These are phyloP conservation scores for Diaporthe australafricana DNA, from an alignment of 2,329 filamentous ascomycete species.

Conservation along the genomic window DNA sequence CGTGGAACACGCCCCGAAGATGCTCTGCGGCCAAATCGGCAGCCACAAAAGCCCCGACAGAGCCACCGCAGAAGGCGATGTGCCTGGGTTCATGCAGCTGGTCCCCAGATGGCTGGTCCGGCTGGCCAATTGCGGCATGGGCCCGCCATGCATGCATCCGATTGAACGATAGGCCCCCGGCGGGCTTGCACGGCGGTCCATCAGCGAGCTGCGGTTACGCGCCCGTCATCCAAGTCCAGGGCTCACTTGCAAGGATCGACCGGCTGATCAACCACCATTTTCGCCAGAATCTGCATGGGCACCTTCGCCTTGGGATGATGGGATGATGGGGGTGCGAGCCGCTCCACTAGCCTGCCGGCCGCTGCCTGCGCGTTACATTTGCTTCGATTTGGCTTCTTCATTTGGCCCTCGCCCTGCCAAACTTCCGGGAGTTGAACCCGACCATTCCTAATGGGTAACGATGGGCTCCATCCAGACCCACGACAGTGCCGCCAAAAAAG, in stretches of 20 bases:
- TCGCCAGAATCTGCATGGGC: constrained; percentile 31
- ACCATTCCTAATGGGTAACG: constrained; percentile 17
- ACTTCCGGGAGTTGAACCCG: constrained; percentile 17
- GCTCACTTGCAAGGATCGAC: constrained; percentile 53
- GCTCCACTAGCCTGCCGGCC: constrained; percentile 28
- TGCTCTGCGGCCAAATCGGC: constrained; percentile 49
- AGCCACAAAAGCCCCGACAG: constrained; percentile 42
- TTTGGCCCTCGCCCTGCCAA: neutral
- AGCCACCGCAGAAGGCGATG: constrained; percentile 35
- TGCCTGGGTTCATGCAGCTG: constrained; percentile 34
- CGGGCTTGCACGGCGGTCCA: constrained; percentile 57
- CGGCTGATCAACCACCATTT: constrained; percentile 36
- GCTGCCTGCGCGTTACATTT: constrained; percentile 25
- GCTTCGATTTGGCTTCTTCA: constrained; percentile 15
- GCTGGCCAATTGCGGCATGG: constrained; percentile 55
- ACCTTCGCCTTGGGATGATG: constrained; percentile 7
- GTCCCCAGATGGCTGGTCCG: constrained; percentile 32
- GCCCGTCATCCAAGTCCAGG: constrained; percentile 51
- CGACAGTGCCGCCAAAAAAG: constrained; percentile 31
- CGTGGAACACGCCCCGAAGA: constrained; percentile 47
- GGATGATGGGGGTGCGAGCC: constrained; percentile 34
- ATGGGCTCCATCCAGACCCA: constrained; percentile 25
- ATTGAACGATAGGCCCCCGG: constrained; percentile 58
- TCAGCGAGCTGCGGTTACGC: constrained; percentile 63
- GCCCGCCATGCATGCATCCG: constrained; percentile 53